phyloP scores from a whole-genome alignment of 305 asterid genomes.

The Solanum aculeatissimum region DNA sequence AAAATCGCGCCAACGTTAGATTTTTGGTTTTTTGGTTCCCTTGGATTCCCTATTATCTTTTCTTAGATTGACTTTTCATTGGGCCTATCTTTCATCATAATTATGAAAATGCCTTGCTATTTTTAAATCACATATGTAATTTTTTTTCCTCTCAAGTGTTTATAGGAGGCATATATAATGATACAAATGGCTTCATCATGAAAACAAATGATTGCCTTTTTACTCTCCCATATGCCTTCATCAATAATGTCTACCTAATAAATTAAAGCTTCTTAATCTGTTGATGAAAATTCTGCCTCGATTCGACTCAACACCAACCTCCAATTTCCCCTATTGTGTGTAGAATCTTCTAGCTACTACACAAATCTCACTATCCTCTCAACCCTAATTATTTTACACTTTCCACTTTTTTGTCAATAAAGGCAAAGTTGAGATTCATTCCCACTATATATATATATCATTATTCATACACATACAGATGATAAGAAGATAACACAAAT shows the following conservation, averaged over 20 bases:
- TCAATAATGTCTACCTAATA: neutral
- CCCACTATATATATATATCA: neutral
- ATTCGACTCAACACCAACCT: neutral
- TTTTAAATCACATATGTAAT: neutral
- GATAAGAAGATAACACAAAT: too few relatives aligned
- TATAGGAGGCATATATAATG: neutral
- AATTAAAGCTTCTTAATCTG: too few relatives aligned
- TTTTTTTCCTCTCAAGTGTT: neutral
- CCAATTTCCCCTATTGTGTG: neutral
- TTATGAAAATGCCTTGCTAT: neutral
- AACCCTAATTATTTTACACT: neutral
- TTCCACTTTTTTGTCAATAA: neutral
- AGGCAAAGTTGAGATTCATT: neutral
- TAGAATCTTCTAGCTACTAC: neutral
- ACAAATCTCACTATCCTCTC: neutral
- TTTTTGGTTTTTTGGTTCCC: neutral
- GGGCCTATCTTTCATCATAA: neutral
- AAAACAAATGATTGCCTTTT: neutral
- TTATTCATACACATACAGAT: too few relatives aligned
- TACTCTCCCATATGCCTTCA: neutral
- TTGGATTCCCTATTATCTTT: neutral
- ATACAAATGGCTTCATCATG: neutral
- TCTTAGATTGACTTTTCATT: neutral
- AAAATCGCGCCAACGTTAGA: neutral
- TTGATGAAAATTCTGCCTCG: neutral